Base-by-base conservation (phyloP, 495 filamentous ascomycete genomes). In the Saxophila tyrrhenica region DNA sequence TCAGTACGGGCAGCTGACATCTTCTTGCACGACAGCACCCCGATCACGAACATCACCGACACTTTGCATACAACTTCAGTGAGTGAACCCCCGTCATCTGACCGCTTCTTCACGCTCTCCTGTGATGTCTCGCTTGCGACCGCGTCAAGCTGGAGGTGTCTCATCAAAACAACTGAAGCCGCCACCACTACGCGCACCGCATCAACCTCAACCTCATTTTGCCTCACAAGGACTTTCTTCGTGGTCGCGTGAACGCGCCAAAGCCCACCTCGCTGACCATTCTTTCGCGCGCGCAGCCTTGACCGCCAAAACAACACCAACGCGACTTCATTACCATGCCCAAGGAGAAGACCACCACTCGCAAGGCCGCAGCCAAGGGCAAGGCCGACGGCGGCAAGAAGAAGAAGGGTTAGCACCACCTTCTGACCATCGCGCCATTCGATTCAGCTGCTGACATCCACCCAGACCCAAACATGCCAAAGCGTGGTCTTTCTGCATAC, bases 401-500 rank as follows among this genome's bases (percentile, higher is more conserved):
- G 78, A 90, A 89, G 84, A 89, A 89, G 79, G 86, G 86, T 88
- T 5, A 35, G 29, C 13, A 74, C 62, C 79, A n/a, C n/a, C n/a
- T n/a, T 72, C 62, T 50, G 22, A 15, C 25, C 45, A 7, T 48
- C 45, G 23, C 17, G 3, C 13, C 9, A 20, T 32, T 48, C 45
- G 25, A 32, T 53, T 58, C 55, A 39, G 64, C 60, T 52, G 32
- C 53, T 51, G 39, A 54, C 50, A 3, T 41, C 21, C 10, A 19
- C 17, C 1, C 59, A 97, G 92, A 98, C 71, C 92, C 92, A 73
- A 96, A 97, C 70, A 90, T 90, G 46, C 92, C 92, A 67, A 99
- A 97, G 86, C 87, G 92, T 73, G 94, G 89, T 73, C 86, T 99
- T 47, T 99, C 92, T 20, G 92, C 94, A 49, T 99, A 99, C 81